Base-by-base conservation (phyloP, 306 rosid species). In the Phaseolus lunatus region DNA sequence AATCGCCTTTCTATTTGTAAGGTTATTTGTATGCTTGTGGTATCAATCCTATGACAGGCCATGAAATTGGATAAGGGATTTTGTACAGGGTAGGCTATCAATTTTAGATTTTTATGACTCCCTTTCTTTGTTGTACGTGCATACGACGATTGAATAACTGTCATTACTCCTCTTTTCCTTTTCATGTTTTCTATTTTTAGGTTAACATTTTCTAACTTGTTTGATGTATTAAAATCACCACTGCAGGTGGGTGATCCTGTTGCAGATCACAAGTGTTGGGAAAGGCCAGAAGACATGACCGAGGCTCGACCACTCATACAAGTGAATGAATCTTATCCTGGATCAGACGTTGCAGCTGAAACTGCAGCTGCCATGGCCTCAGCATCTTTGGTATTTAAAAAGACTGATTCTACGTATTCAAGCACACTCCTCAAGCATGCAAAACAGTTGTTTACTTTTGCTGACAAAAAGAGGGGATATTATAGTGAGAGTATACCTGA, bases 281-380 rank as follows among this genome's bases (percentile, higher is more conserved):
- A 86, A 5, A 90, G 88, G 83, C 97, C 99, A n/a, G 97, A 96
- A 79, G 85, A 74, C 68, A 91, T 96, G 87, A 82, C 86, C 0
- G 87, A 72, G 87, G 74, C 22, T 53, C 84, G 99, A 82, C 99
- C 99, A 63, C 84, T 92, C 57, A 64, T 58, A n/a, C 94, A 88
- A 90, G 84, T 96, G 57, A 96, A 96, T 77, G 7, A 82, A 57
- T 83, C 99, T 70, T 12, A 49, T 81, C 96, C 96, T 7, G 99
- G 99, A 72, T 82, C 99, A 61, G 99, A 96, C 6, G 87, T 92
- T 58, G 99, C 99, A 14, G 97, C 88, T 59, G 97, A 95, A 86
- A 89, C 96, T 37, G 98, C 99, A 44, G 98, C 98, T 18, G 99
- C 99, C 59, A 85, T 96, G 98, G 98, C 99, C 58, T 84, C 99